These are phyloP conservation scores for Coprinopsis cinerea DNA, from an alignment of 768 basidiomycete genomes.

Conservation along the genomic window DNA sequence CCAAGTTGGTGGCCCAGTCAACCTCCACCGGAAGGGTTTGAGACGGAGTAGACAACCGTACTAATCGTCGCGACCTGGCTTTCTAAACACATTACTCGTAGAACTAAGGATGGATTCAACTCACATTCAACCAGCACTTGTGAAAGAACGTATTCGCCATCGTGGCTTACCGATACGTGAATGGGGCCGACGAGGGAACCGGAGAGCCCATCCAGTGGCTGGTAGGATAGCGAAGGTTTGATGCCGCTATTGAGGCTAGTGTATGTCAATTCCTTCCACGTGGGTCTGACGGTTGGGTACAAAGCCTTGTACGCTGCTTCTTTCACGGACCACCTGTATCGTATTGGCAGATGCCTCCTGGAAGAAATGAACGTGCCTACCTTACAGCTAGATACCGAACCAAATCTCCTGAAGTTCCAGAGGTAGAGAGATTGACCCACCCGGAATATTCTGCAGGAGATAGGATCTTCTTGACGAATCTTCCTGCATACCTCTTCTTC, in stretches of 20 bases:
- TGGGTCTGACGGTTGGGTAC: conserved; percentile 52
- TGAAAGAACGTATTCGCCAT: conserved; percentile 70
- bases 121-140: conserved; percentile 58
- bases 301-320: conserved; percentile 86
- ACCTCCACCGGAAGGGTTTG: no score
- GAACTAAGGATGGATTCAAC: not conserved
- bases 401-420: conserved; percentile 16
- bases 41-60: no score
- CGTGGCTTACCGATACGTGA: conserved; percentile 76
- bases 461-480: conserved; percentile 59
- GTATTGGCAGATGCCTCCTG: not conserved
- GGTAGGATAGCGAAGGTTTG: conserved; percentile 41
- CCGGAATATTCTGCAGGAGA: conserved; percentile 42
- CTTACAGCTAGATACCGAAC: conserved; percentile 65
- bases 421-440: conserved; percentile 24
- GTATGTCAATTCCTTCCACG: conserved; percentile 73
- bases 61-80: no score
- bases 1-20: conserved; percentile 64
- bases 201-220: conserved; percentile 24
- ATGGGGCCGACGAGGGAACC: conserved; percentile 29
- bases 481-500: conserved; percentile 36
- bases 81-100: not conserved
- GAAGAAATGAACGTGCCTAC: no score
- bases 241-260: conserved; percentile 22
- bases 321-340: conserved; percentile 70